phyloP scores from a whole-genome alignment of 495 filamentous ascomycete species.

The Bombardia bombarda region DNA sequence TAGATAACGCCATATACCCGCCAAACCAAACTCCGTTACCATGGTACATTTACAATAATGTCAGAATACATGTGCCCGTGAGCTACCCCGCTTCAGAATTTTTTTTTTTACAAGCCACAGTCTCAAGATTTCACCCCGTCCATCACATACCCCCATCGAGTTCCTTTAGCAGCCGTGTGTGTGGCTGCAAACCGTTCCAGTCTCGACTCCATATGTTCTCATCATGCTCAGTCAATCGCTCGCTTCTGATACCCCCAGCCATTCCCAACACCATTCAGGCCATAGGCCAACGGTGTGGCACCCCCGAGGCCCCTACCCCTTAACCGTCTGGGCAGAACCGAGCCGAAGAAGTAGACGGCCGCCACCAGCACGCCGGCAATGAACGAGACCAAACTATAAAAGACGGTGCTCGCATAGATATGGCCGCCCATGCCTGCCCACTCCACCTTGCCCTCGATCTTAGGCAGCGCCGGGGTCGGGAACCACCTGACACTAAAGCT shows the following conservation, averaged over 20 bases:
- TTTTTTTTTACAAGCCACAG: too few relatives aligned
- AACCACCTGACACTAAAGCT: conserved; percentile 82
- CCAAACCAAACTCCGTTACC: too few relatives aligned
- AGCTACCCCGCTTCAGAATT: too few relatives aligned
- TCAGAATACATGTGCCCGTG: too few relatives aligned
- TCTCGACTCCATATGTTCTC: not conserved
- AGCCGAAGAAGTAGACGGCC: conserved; percentile 54
- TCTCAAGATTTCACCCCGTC: too few relatives aligned
- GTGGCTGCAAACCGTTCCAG: too few relatives aligned
- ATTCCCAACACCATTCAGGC: conserved; percentile 38
- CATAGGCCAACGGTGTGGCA: conserved; percentile 46
- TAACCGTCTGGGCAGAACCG: conserved; percentile 50
- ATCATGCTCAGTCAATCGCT: conserved; percentile 24
- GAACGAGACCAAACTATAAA: conserved; percentile 54
- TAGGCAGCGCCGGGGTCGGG: conserved; percentile 58
- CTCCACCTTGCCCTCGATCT: conserved; percentile 43
- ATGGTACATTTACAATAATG: too few relatives aligned
- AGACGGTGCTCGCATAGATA: conserved; percentile 56
- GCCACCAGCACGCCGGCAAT: conserved; percentile 45
- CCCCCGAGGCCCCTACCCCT: conserved; percentile 42
- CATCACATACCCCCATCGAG: too few relatives aligned
- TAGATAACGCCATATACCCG: not conserved
- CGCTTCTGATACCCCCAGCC: conserved; percentile 48
- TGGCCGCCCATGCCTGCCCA: conserved; percentile 59
- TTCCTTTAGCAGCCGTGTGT: too few relatives aligned